Base-by-base conservation (phyloP, 2,329 filamentous ascomycete genomes). In the Onygenales sp. region DNA sequence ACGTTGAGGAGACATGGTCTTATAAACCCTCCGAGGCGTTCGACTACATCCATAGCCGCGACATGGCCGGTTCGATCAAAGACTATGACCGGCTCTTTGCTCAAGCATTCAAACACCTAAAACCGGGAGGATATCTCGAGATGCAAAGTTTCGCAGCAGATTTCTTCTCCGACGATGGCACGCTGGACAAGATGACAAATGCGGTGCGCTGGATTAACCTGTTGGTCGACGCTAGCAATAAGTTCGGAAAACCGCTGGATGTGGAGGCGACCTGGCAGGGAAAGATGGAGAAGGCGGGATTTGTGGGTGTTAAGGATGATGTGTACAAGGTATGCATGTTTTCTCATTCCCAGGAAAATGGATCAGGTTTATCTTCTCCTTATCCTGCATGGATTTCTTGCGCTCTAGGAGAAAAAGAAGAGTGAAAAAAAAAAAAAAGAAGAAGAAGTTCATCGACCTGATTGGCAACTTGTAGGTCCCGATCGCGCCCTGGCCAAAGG, bases 261-360 rank as follows among this genome's bases (percentile, higher is more conserved):
- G 63, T 69, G 17, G 68, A 67, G 32, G 58, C 67, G 21, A 60
- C 67, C 8, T 68, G 72, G 38, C 67, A 70, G 57, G 63, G 69
- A 44, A 71, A 73, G 52, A 69, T 82, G 59, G 64, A 67, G 2
- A 75, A 76, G 9, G 77, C 74, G 0, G 80, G 81, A 0, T 83
- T 83, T 57, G 66, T 71, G 45, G 72, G 80, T 51, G 73, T 83
- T 43, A 11, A 71, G 73, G 52, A 69, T 82, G 59, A 65, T 67
- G 3, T 74, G 76, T 13, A 77, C 74, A 0, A 80, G 80, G 0
- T 83, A 83, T 57, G 66, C 71, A 43, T 72, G 80, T 50, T 72
- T 83, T 0, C 64, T 27, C 21, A 5, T 27, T 2, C 5, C 21
- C 21, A 27, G 21, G 21, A 27, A 27, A 27, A 4, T 27, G 3